Evolutionary conservation across 371 early-diverging fungal species (phyloP), one percentile per base, ranked within the genome.

Genomic region (Lichtheimia hyalospora): DNA sequence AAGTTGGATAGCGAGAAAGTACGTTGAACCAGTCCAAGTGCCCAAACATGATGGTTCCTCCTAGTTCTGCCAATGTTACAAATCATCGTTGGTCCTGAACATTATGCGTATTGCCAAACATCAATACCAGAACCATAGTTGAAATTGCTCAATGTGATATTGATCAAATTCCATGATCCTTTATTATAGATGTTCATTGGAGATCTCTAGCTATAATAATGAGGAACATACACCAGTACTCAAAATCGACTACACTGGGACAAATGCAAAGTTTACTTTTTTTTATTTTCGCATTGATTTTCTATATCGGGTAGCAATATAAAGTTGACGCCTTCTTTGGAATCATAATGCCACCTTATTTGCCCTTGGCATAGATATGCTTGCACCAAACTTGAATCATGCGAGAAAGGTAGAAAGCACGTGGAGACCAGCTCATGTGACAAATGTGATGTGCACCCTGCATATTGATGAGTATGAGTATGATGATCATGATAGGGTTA

Each of bases 1-100:
- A 53, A 61, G 18, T 46, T 57, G 52, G 15, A 34, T 27, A 46
- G 68, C 40, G 71, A 71, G 13, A 77, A 66, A 68, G 10, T 85
- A 84, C n/a, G 77, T 83, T 16, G 86, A 87, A 42, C 87, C 89
- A 0, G 76, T 89, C 21, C 86, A 87, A 73, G 82, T 86, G 6
- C 77, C 81, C 0, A 66, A 69, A 0, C 86, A 87, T 3, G 42
- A n/a, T 25, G 73, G 84, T 85, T 7, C 42, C 87, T 23, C 54
- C 86, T 27, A 77, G 74, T 16, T 64, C 85, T n/a, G 82, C 77
- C 1, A 77, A 73, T 44, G 24, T 62, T 18, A 10, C 10, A 1
- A 10, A 34, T 34, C 34, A 0, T 8, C 58, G 66, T 67, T n/a
- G 63, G 70, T 61, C 18, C 58, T 39, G 23, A 60, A 65, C 8